A percentile compares a stretch with the other conserved stretches of the same genome.
These are phyloP conservation scores for Sugiyamaella paludigena DNA, from an alignment of 1,139 yeast genomes.

Conservation along the genomic window DNA sequence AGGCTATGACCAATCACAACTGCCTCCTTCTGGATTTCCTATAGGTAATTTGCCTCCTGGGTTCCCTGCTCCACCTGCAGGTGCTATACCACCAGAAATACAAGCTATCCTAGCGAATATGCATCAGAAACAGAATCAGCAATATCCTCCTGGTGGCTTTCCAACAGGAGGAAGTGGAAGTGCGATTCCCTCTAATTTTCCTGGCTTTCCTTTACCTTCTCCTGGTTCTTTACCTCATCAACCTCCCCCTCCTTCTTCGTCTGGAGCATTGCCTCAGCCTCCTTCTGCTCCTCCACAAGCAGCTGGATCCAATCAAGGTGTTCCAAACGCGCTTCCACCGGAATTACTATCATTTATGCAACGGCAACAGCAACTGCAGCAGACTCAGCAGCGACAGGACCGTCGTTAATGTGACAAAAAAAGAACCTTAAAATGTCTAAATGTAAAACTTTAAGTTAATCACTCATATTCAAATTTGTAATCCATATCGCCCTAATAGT, in stretches of 20 bases:
- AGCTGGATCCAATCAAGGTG: constrained; percentile 1
- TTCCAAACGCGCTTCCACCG: no score
- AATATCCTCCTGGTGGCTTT: constrained; percentile 12
- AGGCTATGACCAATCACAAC: background rate
- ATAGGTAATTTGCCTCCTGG: constrained; percentile 14
- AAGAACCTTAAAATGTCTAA: no score
- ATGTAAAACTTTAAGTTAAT: no score
- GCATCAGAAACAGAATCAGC: constrained; percentile 20
- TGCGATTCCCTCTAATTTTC: background rate
- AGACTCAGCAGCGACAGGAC: background rate
- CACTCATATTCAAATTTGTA: no score
- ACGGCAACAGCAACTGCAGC: constrained; percentile 24
- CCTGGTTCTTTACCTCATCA: background rate
- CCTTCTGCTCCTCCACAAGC: constrained; percentile 21
- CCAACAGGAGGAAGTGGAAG: background rate
- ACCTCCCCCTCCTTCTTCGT: background rate
- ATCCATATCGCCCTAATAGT: no score
- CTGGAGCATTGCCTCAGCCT: no score
- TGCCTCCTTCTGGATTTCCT: constrained; percentile 6
- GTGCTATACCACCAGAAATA: constrained; percentile 22
- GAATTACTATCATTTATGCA: constrained; percentile 15
- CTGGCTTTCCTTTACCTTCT: constrained; percentile 2
- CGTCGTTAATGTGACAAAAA: background rate
- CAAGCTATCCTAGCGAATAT: constrained; percentile 21
- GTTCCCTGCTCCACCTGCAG: constrained; percentile 7